Base-by-base conservation (phyloP, 2,329 filamentous ascomycete genomes). In the Sclerotinia subarctica region DNA sequence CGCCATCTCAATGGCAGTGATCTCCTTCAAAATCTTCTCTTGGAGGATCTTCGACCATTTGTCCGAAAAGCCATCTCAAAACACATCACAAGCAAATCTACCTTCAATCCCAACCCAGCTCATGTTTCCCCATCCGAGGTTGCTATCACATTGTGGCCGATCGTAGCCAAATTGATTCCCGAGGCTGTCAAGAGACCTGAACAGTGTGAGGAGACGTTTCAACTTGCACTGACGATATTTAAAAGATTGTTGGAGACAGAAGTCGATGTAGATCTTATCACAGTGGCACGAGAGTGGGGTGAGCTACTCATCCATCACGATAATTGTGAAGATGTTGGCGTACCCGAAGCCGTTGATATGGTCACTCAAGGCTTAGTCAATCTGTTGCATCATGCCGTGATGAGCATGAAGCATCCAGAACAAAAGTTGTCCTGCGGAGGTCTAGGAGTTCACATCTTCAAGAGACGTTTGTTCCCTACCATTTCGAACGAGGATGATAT, bases 391-490 rank as follows among this genome's bases (percentile, higher is more conserved):
- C 75, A 71, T 69, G 79, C 78, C 42, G 71, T 76, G 71, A 69
- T 68, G n/a, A 72, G 72, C 56, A 73, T 72, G 44, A 74, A 76
- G 65, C 70, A 69, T 35, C 73, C 71, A 42, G 70, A 74, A 51
- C 71, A 74, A 64, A 56, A 67, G 29, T 38, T 76, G 19, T 68
- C 71, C 17, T 74, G 73, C 70, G 72, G 80, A 59, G 74, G 77
- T n/a, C 76, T 85, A 58, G 81, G 83, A 13, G 80, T 81, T 64
- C 78, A 79, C 3, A 76, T 93, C 1, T 86, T 93, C 72, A 85
- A 83, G 75, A 84, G 81, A 67, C 88, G 90, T 73, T 80, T 93
- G 0, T 92, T 92, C 72, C 90, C 90, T 0, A 70, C 70, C 8
- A 64, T 74, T 1, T 81, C 83, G 51, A 73, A 82, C 24, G 81